Base-by-base conservation (phyloP, 75 land plant species). In the Pseudotsuga menziesii region DNA sequence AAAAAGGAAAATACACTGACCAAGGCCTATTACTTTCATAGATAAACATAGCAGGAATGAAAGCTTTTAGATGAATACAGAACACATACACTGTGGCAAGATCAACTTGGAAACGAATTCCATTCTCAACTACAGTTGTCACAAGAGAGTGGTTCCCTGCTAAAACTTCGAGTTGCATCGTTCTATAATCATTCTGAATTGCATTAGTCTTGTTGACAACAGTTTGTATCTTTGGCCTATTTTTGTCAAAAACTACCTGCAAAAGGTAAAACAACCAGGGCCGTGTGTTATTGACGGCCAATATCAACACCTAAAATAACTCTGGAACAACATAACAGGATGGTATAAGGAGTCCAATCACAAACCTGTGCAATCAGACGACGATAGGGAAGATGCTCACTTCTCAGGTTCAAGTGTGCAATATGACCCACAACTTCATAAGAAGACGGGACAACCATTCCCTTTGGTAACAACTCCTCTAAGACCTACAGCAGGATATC, bases 351-450 rank as follows among this genome's bases (percentile, higher is more conserved):
- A 74, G 32, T 74, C 56, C 58, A 41, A 54, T 36, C 29, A 66
- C 67, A 11, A 32, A 91, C 98, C 98, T 93, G 89, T 66, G 92
- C 98, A 83, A 95, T 93, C 23, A 89, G 71, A 27, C 85, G 85
- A 12, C 92, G 92, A 81, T 87, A 87, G 61, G 91, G 88, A 2
- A 84, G 57, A 77, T 96, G 96, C 57, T 93, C 94, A 61, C 85
- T 84, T 73, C 83, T 87, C 73, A 96, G 76, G 78, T 94, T 91
- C 74, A 96, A 82, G 77, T 90, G 92, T 62, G 94, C 94, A 58
- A 96, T 90, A 78, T 96, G 98, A 9, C 98, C 98, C 79, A 96
- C 90, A 57, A 78, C 78, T 84, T 96, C 95, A 83, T 85, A 94
- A 20, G 88, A 83, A 55, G 92, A 64, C 61, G 97, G 97, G 25